Evolutionary conservation across 2,329 filamentous ascomycete species (phyloP).

Genomic region (Phaeosphaeria sp.): DNA sequence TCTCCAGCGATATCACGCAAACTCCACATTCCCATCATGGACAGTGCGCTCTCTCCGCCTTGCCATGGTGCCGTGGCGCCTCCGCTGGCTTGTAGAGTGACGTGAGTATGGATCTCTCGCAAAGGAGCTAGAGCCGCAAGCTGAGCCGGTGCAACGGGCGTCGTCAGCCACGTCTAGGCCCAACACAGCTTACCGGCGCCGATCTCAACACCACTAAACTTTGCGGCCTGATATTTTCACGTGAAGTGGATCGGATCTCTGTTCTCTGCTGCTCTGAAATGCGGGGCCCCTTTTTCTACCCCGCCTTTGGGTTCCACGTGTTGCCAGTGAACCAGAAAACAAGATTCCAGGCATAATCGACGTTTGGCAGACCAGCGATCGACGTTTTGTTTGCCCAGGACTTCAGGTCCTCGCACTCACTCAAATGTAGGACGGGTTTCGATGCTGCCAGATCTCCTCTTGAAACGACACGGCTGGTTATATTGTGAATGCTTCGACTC

Average conservation of each 20-base stretch:
- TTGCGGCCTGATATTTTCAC: background rate
- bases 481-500: no score
- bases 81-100: conserved; percentile 7
- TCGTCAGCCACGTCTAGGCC: conserved; percentile 15
- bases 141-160: conserved; percentile 6
- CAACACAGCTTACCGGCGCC: conserved; percentile 12
- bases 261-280: background rate
- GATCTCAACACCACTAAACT: conserved; percentile 7
- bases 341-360: background rate
- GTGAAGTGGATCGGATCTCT: background rate
- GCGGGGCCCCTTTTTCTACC: background rate
- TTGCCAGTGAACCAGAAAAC: background rate
- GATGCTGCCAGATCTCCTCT: no score
- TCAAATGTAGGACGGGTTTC: no score
- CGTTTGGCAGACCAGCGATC: background rate
- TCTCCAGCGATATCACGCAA: conserved; percentile 5
- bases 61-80: conserved; percentile 7
- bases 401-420: no score
- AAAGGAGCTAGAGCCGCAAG: conserved; percentile 5
- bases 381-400: background rate
- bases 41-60: conserved; percentile 3
- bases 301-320: background rate
- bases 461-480: no score
- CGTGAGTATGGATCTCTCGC: conserved; percentile 7
- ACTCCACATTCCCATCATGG: conserved; percentile 6